phyloP scores from a whole-genome alignment of 2,329 filamentous ascomycete species.

The Chrysosporium queenslandicum region DNA sequence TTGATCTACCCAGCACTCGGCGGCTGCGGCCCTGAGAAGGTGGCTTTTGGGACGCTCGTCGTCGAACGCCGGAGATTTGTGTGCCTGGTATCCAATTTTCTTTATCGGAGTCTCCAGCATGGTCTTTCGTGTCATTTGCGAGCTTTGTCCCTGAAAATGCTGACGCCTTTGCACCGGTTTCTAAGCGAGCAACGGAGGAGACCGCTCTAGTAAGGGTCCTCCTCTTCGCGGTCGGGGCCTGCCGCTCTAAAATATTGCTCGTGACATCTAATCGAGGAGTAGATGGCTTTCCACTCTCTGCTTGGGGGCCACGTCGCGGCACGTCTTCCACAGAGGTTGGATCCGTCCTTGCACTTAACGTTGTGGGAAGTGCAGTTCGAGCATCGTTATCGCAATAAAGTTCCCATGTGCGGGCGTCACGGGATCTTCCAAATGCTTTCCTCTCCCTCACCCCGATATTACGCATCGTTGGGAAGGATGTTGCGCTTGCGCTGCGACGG shows the following conservation, averaged over 20 bases:
- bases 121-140: conserved; percentile 13
- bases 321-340: background rate
- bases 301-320: background rate
- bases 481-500: conserved; percentile 61
- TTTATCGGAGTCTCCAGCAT: conserved; percentile 75
- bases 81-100: conserved; percentile 68
- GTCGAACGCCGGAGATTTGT: conserved; percentile 32
- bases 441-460: conserved; percentile 25
- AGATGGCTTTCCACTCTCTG: conserved; percentile 23
- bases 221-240: conserved; percentile 44
- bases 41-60: conserved; percentile 21
- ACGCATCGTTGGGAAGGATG: conserved; percentile 49
- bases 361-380: conserved; percentile 64
- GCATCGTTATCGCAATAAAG: conserved; percentile 75
- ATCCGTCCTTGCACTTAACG: conserved; percentile 62
- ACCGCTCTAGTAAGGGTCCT: conserved; percentile 51
- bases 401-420: conserved; percentile 83
- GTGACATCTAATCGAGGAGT: conserved; percentile 34
- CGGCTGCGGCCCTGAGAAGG: conserved; percentile 3
- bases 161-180: conserved; percentile 30
- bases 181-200: conserved; percentile 55
- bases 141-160: background rate
- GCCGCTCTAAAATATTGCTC: conserved; percentile 44
- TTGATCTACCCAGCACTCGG: conserved; percentile 7
- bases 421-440: conserved; percentile 61